Percentiles rank a stretch among this genome's conserved stretches.
phyloP scores from a whole-genome alignment of 2,329 filamentous ascomycete species.

The Sclerotinia borealis region DNA sequence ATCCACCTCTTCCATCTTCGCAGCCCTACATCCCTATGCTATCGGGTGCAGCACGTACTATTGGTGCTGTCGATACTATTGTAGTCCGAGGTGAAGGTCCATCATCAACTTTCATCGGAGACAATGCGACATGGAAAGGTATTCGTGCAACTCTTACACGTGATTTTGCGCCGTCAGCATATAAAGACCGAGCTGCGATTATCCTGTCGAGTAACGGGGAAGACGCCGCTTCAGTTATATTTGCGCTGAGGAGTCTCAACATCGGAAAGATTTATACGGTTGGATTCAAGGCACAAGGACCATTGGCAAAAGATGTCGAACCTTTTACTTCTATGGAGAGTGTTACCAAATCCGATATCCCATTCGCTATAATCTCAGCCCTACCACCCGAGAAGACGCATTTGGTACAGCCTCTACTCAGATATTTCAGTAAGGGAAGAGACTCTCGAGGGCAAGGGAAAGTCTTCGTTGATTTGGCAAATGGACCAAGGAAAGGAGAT shows the following conservation, averaged over 20 bases:
- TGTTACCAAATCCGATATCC: conserved; percentile 71
- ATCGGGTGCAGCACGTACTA: conserved; percentile 70
- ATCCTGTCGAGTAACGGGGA: conserved; percentile 67
- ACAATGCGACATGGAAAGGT: conserved; percentile 81
- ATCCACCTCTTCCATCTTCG: conserved; percentile 58
- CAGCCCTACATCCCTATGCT: conserved; percentile 56
- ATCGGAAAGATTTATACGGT: conserved; percentile 79
- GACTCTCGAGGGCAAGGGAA: conserved; percentile 39
- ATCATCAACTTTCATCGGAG: conserved; percentile 58
- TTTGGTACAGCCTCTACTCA: conserved; percentile 69
- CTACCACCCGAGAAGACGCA: conserved; percentile 72
- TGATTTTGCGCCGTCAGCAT: conserved; percentile 77
- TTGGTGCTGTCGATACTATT: conserved; percentile 78
- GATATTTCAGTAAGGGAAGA: conserved; percentile 51
- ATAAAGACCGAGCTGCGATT: conserved; percentile 67
- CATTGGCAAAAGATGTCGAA: conserved; percentile 59
- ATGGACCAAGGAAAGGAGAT: conserved; percentile 56
- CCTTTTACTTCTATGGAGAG: conserved; percentile 67
- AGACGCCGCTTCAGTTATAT: conserved; percentile 73
- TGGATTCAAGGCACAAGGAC: conserved; percentile 62
- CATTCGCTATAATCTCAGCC: conserved; percentile 77
- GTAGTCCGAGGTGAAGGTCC: conserved; percentile 50
- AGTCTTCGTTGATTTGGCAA: conserved; percentile 76
- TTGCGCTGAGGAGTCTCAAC: conserved; percentile 68
- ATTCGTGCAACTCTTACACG: conserved; percentile 75